Conservation (phyloP, 805 yeast species). For the Cyberlindnera petersonii region DNA sequence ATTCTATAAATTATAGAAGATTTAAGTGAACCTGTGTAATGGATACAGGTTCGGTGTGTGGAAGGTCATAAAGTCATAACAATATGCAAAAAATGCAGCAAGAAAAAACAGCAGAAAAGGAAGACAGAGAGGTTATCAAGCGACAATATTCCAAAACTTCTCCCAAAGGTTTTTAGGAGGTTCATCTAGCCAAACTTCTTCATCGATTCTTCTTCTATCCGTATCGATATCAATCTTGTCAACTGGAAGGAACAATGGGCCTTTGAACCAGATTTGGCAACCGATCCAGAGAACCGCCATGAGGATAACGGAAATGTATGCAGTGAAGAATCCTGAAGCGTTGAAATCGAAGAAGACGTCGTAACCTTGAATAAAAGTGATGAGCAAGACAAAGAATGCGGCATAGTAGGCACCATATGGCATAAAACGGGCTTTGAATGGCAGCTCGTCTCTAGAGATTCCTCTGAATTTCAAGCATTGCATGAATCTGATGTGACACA, state of each 20-base stretch:
- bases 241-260: constrained; percentile 35
- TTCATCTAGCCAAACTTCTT: constrained; percentile 53
- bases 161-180: constrained; percentile 51
- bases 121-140: constrained; percentile 4
- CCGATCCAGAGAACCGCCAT: constrained; percentile 53
- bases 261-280: constrained; percentile 50
- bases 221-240: constrained; percentile 27
- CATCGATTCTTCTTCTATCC: constrained; percentile 29
- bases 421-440: constrained; percentile 68
- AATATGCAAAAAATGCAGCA: neutral
- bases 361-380: constrained; percentile 73
- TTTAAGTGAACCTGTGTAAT: too few species aligned
- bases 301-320: constrained; percentile 69
- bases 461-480: constrained; percentile 57
- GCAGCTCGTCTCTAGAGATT: constrained; percentile 62
- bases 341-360: constrained; percentile 53
- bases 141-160: constrained; percentile 43
- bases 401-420: constrained; percentile 69
- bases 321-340: constrained; percentile 60
- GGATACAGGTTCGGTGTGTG: neutral
- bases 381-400: constrained; percentile 46
- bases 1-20: too few species aligned
- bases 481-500: constrained; percentile 72
- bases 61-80: neutral
- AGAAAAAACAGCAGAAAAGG: neutral